Base-by-base conservation (phyloP, 2,329 filamentous ascomycete species). In the Alternaria sp. region DNA sequence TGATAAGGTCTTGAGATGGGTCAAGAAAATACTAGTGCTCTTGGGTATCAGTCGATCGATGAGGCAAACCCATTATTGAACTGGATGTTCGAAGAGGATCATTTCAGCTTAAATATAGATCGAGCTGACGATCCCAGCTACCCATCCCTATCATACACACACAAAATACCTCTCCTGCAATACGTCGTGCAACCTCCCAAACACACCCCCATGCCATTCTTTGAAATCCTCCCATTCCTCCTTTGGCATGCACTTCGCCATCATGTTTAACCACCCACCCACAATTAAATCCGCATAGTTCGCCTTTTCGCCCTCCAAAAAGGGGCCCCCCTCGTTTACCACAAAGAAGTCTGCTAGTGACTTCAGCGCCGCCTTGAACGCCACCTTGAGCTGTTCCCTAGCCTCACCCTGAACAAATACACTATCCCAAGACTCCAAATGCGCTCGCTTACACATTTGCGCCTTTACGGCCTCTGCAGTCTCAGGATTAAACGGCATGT, bases 281-380 rank as follows among this genome's bases (percentile, higher is more conserved):
- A 89, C 81, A 30, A 88, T 85, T 1, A 87, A 67, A 67, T 89
- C 87, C 2, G 85, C 85, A 77, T 88, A 87, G 43, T 69, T 82
- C 0, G 80, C 78, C 69, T 62, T 68, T 0, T 61, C 44, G 0
- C 85, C 85, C 2, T 85, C 75, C 1, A 88, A 18, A 54, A 84
- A 88, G 0, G 84, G 83, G 5, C 85, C 85, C 0, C 63, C 46
- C 4, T 55, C 34, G 46, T 85, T 78, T 11, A 68, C 57, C 50
- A n/a, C 28, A 28, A 82, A 87, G 1, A 84, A 57, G 62, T 71
- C 75, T 0, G 79, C 82, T 34, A 87, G 67, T 4, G 71, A 80
- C 2, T 73, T 80, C 27, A 87, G 67, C 48, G 72, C 76, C 5
- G 72, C 66, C 55, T 78, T 74, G 43, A 88, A 82, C 3, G 80